These are phyloP conservation scores for Marchantia polymorpha DNA, from an alignment of 225 moss, liverwort and hornwort species.

Conservation along the genomic window DNA sequence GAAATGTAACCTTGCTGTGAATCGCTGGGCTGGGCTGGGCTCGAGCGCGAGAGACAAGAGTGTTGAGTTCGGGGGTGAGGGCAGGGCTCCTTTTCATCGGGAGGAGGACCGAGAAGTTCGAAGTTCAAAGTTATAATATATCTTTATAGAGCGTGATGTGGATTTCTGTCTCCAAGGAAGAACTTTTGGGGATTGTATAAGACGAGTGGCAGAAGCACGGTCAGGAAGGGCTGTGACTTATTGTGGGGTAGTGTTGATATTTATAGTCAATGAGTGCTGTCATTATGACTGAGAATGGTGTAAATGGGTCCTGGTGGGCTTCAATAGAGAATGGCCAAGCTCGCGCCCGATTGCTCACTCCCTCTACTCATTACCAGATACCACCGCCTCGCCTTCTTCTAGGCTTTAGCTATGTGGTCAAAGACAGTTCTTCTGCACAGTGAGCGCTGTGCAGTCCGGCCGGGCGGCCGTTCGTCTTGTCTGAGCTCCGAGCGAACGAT, in stretches of 20 bases:
- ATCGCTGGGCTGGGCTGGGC: not conserved
- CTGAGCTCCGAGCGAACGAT: not conserved
- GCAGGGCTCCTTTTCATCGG: not conserved
- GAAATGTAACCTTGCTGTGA: not conserved
- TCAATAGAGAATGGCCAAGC: not conserved
- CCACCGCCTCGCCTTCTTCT: not conserved
- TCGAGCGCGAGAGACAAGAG: not conserved
- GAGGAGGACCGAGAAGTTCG: not conserved
- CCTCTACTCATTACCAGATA: not conserved
- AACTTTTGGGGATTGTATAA: constrained; percentile 5
- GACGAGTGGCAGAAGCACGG: not conserved
- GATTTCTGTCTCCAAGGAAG: constrained; percentile 3
- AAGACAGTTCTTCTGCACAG: not conserved
- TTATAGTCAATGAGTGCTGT: constrained; percentile 15
- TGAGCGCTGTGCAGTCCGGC: not conserved
- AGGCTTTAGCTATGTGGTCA: not conserved
- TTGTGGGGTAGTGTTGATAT: constrained; percentile 4
- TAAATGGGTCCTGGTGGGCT: not conserved
- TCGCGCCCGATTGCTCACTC: not conserved
- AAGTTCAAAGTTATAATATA: not conserved
- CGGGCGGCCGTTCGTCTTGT: not conserved
- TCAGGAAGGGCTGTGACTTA: constrained; percentile 1
- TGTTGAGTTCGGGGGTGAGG: not conserved
- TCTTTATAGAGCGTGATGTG: not conserved
- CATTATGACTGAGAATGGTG: not conserved